phyloP scores from a whole-genome alignment of 2,329 filamentous ascomycete species.

The Aspergillus sp. region DNA sequence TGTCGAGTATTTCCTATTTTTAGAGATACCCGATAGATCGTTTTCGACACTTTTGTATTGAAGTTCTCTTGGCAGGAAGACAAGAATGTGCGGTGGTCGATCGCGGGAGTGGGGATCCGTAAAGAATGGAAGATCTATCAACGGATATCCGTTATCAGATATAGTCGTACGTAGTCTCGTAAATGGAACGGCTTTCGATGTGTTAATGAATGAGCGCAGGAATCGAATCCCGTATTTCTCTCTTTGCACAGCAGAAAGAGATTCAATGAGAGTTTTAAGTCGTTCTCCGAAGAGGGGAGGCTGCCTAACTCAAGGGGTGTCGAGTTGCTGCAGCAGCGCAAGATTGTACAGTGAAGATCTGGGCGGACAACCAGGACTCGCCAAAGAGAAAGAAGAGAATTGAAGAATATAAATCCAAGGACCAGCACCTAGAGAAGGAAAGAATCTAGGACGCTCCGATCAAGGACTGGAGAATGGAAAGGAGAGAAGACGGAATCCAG shows the following conservation, averaged over 20 bases:
- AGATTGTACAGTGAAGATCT: conserved; percentile 27
- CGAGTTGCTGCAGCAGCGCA: conserved; percentile 19
- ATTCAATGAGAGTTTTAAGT: conserved; percentile 5
- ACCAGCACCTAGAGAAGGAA: conserved; percentile 19
- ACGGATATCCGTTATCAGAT: conserved; percentile 32
- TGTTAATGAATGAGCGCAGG: conserved; percentile 4
- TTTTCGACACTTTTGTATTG: conserved; percentile 13
- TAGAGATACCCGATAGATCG: conserved; percentile 11
- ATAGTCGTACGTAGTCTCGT: conserved; percentile 1
- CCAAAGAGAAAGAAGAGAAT: conserved; percentile 15
- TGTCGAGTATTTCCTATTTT: conserved; percentile 17
- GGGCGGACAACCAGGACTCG: conserved; percentile 43
- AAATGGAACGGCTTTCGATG: neutral
- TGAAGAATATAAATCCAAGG: conserved; percentile 12
- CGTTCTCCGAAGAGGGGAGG: conserved; percentile 13
- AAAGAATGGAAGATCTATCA: conserved; percentile 35
- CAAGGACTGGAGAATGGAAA: conserved; percentile 24
- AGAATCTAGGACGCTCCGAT: conserved; percentile 32
- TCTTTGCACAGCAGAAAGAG: conserved; percentile 34
- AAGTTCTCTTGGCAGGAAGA: conserved; percentile 12
- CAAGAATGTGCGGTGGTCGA: conserved; percentile 29
- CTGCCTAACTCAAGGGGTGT: conserved; percentile 26
- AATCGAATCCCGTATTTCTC: conserved; percentile 17
- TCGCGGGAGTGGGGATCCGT: conserved; percentile 24
- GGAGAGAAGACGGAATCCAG: conserved; percentile 25